These are phyloP conservation scores for Pestalotiopsis sp. DNA, from an alignment of 2,329 filamentous ascomycete species.

Conservation along the genomic window DNA sequence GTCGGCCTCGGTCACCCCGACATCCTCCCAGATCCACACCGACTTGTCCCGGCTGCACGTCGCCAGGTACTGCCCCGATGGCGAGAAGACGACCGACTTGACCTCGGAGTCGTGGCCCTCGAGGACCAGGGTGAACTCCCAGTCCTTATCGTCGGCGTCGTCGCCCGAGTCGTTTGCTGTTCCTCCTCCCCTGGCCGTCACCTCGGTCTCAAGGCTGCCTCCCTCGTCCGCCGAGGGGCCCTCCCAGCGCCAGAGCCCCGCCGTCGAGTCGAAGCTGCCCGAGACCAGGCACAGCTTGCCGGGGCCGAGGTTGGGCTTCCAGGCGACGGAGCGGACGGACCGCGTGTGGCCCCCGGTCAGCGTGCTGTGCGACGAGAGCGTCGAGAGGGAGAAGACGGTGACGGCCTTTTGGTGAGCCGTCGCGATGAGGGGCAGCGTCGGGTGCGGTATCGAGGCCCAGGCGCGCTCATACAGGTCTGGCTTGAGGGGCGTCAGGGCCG, in stretches of 20 bases:
- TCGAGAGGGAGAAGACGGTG: conserved; percentile 84
- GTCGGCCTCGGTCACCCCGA: conserved; percentile 71
- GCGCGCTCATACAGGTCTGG: conserved; percentile 70
- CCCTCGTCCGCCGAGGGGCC: conserved; percentile 37
- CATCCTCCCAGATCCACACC: conserved; percentile 98
- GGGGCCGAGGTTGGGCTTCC: conserved; percentile 74
- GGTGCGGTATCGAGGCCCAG: conserved; percentile 86
- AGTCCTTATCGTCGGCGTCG: conserved; percentile 74
- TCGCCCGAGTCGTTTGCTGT: conserved; percentile 39
- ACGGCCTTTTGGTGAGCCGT: conserved; percentile 87
- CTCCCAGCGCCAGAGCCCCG: conserved; percentile 78
- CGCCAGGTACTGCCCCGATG: conserved; percentile 77
- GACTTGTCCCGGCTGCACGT: conserved; percentile 92
- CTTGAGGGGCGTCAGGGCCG: conserved; percentile 52
- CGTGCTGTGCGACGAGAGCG: conserved; percentile 76
- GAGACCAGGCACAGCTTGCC: conserved; percentile 80
- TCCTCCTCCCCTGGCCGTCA: conserved; percentile 26
- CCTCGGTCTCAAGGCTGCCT: conserved; percentile 44
- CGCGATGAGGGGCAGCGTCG: conserved; percentile 83
- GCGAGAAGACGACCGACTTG: conserved; percentile 75
- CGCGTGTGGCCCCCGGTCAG: conserved; percentile 89
- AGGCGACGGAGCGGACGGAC: conserved; percentile 81
- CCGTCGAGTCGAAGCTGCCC: conserved; percentile 90
- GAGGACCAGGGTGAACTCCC: conserved; percentile 88
- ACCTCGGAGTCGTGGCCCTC: conserved; percentile 97